Conservation (phyloP, 192 early-diverging fungal genomes). For the Dissophora globulifera region DNA sequence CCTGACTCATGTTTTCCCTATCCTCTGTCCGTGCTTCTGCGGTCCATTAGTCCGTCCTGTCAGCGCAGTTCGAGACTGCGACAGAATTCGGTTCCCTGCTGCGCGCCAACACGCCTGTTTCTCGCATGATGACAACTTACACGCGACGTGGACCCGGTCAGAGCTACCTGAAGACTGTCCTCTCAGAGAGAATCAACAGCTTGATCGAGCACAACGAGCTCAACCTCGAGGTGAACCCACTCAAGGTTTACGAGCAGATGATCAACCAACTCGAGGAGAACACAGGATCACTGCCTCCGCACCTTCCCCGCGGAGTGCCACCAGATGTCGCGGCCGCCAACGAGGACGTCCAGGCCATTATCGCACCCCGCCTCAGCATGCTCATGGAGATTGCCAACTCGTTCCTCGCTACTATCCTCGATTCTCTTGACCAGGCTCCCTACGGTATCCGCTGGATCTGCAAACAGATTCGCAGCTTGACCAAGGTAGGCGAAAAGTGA, state of each 20-base stretch:
- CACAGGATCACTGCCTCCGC: constrained; percentile 62
- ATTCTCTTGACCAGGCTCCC: constrained; percentile 84
- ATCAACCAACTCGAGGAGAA: constrained; percentile 77
- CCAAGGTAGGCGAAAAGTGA: no score
- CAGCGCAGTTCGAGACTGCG: constrained; percentile 92
- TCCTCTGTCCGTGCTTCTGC: background rate
- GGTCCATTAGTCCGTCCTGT: constrained; percentile 73
- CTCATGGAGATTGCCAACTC: constrained; percentile 87
- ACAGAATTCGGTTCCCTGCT: constrained; percentile 89
- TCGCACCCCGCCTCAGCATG: constrained; percentile 81
- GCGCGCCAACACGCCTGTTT: constrained; percentile 95
- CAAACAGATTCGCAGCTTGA: constrained; percentile 94
- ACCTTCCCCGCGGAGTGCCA: constrained; percentile 82
- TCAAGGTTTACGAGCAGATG: constrained; percentile 92
- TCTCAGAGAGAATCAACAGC: constrained; percentile 82
- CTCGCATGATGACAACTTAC: constrained; percentile 99
- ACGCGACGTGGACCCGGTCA: constrained; percentile 93
- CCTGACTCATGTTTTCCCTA: background rate
- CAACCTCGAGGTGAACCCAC: constrained; percentile 94
- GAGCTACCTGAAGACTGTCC: constrained; percentile 89
- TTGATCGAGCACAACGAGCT: constrained; percentile 84
- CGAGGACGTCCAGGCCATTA: constrained; percentile 85
- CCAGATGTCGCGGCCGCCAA: constrained; percentile 85
- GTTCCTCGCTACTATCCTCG: constrained; percentile 89
- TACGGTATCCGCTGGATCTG: constrained; percentile 99